Percentiles rank a stretch among this genome's conserved stretches.
These are phyloP conservation scores for Saccharomyces hybrid DNA, from an alignment of 1,139 yeast genomes.

Conservation along the genomic window DNA sequence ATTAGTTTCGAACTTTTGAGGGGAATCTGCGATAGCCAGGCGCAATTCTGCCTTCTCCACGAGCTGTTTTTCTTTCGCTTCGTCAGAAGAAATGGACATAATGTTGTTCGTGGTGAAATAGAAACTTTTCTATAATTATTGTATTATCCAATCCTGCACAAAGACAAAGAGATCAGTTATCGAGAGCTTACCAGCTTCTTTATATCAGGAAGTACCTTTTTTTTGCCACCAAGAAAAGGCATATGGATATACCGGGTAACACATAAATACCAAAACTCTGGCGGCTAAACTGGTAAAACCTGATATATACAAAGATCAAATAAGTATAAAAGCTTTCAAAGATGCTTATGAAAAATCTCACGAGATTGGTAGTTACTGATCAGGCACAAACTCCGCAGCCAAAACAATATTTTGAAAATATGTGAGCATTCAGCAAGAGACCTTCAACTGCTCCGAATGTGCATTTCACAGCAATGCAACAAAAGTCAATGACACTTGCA, in stretches of 20 bases:
- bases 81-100: constrained; percentile 5
- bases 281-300: not conserved
- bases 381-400: not conserved
- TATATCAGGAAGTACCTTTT: not conserved
- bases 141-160: not conserved
- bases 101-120: not conserved
- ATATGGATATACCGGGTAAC: not conserved
- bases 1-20: constrained; percentile 53
- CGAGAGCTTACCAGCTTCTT: not conserved
- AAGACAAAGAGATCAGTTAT: not conserved
- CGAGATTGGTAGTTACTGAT: not conserved
- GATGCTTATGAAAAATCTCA: not conserved
- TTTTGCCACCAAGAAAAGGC: not conserved
- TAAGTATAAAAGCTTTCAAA: not conserved
- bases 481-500: not conserved
- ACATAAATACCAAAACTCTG: not conserved
- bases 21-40: constrained; percentile 68
- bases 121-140: not conserved
- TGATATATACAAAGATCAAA: not conserved
- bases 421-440: no score
- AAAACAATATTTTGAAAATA: no score
- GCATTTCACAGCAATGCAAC: no score
- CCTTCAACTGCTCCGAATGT: no score
- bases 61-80: constrained; percentile 47
- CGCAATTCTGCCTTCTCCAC: constrained; percentile 76